Percentiles rank a stretch among this genome's conserved stretches.
phyloP scores from a whole-genome alignment of 495 filamentous ascomycete genomes.

The Trichoderma orchidacearum region DNA sequence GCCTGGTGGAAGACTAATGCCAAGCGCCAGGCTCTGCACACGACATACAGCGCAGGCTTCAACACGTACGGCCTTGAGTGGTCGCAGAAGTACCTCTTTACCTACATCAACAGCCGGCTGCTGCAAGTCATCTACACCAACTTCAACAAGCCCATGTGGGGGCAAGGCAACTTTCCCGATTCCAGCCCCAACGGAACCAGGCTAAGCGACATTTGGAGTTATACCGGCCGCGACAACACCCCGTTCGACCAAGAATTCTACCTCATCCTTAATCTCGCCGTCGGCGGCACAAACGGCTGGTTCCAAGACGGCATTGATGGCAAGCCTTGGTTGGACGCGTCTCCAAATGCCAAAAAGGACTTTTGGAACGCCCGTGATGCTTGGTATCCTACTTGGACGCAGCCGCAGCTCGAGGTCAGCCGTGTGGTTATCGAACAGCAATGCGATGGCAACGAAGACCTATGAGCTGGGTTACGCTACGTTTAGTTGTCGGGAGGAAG shows the following conservation, averaged over 20 bases:
- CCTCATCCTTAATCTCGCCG: constrained; percentile 68
- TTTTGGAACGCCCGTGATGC: constrained; percentile 54
- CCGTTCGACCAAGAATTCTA: constrained; percentile 78
- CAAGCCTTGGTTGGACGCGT: constrained; percentile 71
- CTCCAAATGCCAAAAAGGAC: constrained; percentile 49
- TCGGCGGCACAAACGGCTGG: constrained; percentile 77
- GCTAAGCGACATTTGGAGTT: constrained; percentile 51
- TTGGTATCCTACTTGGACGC: constrained; percentile 68
- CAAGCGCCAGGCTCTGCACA: constrained; percentile 63
- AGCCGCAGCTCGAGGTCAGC: constrained; percentile 54
- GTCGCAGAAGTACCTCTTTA: constrained; percentile 80
- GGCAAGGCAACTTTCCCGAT: constrained; percentile 59
- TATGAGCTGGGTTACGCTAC: constrained; percentile 8
- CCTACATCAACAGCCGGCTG: constrained; percentile 68
- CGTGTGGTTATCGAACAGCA: constrained; percentile 76
- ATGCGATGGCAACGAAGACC: constrained; percentile 39
- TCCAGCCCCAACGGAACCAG: constrained; percentile 55
- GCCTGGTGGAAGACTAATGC: constrained; percentile 68
- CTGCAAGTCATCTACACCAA: constrained; percentile 68
- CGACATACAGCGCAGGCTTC: constrained; percentile 50
- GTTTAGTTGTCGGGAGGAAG: too few relatives aligned
- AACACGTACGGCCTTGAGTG: constrained; percentile 76
- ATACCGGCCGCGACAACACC: constrained; percentile 46
- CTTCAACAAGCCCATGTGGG: constrained; percentile 60
- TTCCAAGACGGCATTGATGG: constrained; percentile 54